A percentile compares a stretch with the other conserved stretches of the same genome.
Conservation (phyloP, 192 early-diverging fungal species). For the Lobulomyces angularis region DNA sequence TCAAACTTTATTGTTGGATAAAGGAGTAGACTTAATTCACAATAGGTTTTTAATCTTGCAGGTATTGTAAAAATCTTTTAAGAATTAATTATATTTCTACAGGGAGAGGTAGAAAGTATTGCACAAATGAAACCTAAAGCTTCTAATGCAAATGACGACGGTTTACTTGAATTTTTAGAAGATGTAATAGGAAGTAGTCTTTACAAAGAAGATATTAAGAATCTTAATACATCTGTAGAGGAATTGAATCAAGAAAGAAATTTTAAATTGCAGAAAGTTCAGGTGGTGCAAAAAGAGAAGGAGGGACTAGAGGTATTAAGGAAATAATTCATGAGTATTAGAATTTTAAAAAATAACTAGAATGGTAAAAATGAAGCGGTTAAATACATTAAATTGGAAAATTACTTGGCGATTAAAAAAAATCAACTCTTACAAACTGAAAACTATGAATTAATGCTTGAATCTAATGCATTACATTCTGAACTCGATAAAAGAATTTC, state of each 20-base stretch:
- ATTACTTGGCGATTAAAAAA: slow-evolving; percentile 57
- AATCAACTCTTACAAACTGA: slow-evolving; percentile 66
- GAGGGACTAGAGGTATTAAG: slow-evolving; percentile 62
- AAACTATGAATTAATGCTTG: slow-evolving; percentile 54
- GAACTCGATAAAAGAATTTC: too few species aligned
- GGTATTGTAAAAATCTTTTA: slow-evolving; percentile 10
- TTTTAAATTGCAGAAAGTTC: slow-evolving; percentile 70
- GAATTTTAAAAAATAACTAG: slow-evolving; percentile 15
- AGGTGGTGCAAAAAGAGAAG: slow-evolving; percentile 82
- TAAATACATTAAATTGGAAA: slow-evolving; percentile 65
- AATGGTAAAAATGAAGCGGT: slow-evolving; percentile 71
- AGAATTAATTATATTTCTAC: neutral
- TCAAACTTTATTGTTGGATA: slow-evolving; percentile 60
- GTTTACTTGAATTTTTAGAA: slow-evolving; percentile 92
- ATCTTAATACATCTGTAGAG: slow-evolving; percentile 56
- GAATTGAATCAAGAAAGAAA: slow-evolving; percentile 59
- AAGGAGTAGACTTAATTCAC: slow-evolving; percentile 93
- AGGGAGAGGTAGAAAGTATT: slow-evolving; percentile 99
- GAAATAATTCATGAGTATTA: too few species aligned
- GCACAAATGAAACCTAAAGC: slow-evolving; percentile 95
- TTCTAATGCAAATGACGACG: slow-evolving; percentile 82
- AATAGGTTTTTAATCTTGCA: slow-evolving; percentile 95
- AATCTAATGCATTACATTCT: too few species aligned
- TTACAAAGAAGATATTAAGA: slow-evolving; percentile 78
- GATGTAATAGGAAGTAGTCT: slow-evolving; percentile 92